Evolutionary conservation across 192 early-diverging fungal genomes (phyloP).

Genomic region (Mortierella antarctica): DNA sequence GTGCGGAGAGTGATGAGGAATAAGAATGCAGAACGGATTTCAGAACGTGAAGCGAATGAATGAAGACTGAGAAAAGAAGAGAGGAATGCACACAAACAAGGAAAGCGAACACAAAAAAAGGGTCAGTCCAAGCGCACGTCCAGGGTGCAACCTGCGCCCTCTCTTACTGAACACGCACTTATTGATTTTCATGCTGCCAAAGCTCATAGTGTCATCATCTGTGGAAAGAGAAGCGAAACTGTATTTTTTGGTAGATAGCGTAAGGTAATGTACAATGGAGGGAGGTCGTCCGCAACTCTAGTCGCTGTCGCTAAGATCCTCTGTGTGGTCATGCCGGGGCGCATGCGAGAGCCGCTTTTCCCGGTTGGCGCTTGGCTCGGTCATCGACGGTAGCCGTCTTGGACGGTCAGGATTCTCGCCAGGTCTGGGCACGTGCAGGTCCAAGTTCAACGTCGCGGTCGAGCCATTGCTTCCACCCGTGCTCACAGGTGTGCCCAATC

Average conservation of each 20-base stretch:
- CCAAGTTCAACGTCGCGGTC: slow-evolving; percentile 33
- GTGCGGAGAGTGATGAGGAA: neutral
- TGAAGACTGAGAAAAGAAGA: neutral
- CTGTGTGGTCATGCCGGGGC: slow-evolving; percentile 3
- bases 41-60: neutral
- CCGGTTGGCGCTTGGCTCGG: slow-evolving; percentile 12
- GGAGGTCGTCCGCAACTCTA: neutral
- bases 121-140: neutral
- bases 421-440: slow-evolving; percentile 26
- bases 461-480: slow-evolving; percentile 19
- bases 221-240: neutral
- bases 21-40: neutral
- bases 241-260: neutral
- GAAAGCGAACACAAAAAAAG: neutral
- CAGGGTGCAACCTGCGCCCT: too few species aligned
- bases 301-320: slow-evolving; percentile 21
- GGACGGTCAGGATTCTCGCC: slow-evolving; percentile 38
- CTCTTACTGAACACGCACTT: neutral
- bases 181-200: neutral
- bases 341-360: neutral
- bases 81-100: neutral
- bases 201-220: neutral
- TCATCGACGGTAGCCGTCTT: slow-evolving; percentile 35
- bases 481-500: slow-evolving; percentile 1
- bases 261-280: neutral